Conservation (phyloP, 371 early-diverging fungal species). For the Syncephalastrum contaminatum region DNA sequence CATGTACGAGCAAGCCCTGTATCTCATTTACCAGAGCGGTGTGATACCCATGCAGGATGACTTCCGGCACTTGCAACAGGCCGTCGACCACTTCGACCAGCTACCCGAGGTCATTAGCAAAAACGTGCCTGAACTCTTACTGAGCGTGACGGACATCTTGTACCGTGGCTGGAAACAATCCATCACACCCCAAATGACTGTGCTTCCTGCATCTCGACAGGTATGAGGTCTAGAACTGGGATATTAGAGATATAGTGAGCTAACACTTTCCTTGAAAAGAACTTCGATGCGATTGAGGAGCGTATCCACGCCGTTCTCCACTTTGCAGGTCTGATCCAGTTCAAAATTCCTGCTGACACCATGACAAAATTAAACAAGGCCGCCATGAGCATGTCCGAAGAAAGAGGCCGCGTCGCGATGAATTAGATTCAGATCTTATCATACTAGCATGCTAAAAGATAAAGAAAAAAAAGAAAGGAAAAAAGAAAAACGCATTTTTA, state of each 20-base stretch:
- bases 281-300: conserved; percentile 20
- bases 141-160: conserved; percentile 71
- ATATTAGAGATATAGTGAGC: neutral
- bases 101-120: conserved; percentile 72
- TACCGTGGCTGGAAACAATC: conserved; percentile 34
- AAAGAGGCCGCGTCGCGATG: too few species aligned
- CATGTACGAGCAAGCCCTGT: conserved; percentile 16
- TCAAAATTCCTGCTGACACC: conserved; percentile 79
- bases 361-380: conserved; percentile 74
- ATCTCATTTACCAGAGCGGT: conserved; percentile 27
- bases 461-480: too few species aligned
- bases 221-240: conserved; percentile 5
- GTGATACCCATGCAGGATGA: conserved; percentile 67
- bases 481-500: too few species aligned
- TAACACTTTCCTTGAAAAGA: conserved; percentile 6
- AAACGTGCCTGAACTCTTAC: conserved; percentile 75
- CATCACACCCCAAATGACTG: conserved; percentile 6
- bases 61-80: conserved; percentile 51
- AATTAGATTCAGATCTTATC: too few species aligned
- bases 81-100: conserved; percentile 61
- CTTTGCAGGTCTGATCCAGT: conserved; percentile 82
- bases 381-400: conserved; percentile 1
- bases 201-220: conserved; percentile 16
- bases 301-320: conserved; percentile 68
- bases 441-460: too few species aligned